These are phyloP conservation scores for Termitomyces sp. DNA, from an alignment of 768 basidiomycete genomes.

Conservation along the genomic window DNA sequence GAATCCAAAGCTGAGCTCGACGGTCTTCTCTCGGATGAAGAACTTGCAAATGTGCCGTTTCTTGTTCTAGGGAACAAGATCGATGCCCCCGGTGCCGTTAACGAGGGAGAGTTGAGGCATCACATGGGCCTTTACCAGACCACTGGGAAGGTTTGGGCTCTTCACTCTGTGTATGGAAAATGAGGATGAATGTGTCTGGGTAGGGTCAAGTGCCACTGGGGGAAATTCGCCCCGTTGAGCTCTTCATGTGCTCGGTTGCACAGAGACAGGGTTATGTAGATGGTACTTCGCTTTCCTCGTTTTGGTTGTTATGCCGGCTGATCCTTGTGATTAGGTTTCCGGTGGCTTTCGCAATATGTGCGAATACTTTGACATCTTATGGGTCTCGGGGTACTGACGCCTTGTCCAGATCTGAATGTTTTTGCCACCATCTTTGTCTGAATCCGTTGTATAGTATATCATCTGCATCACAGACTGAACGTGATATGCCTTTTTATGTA, in stretches of 20 bases:
- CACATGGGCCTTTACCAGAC: constrained; percentile 97
- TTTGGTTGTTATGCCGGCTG: neutral
- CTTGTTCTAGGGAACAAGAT: constrained; percentile 99
- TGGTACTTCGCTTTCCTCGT: constrained; percentile 38
- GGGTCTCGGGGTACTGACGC: neutral
- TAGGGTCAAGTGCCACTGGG: constrained; percentile 95
- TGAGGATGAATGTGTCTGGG: neutral
- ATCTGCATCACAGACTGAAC: no score
- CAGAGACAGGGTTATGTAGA: constrained; percentile 98
- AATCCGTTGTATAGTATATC: neutral
- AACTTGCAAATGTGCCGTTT: constrained; percentile 94
- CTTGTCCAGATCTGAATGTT: neutral
- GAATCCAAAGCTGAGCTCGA: constrained; percentile 98
- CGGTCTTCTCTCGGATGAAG: constrained; percentile 91
- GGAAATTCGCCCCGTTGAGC: constrained; percentile 96
- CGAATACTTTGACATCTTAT: constrained; percentile 21
- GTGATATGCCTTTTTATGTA: no score
- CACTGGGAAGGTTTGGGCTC: constrained; percentile 83
- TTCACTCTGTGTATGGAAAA: neutral
- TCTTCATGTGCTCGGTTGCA: constrained; percentile 99
- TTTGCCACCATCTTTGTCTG: neutral
- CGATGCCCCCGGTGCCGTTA: constrained; percentile 91
- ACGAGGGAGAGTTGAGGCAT: constrained; percentile 95
- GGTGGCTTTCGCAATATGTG: constrained; percentile 97
- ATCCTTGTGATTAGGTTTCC: constrained; percentile 58